phyloP scores from a whole-genome alignment of 225 moss, liverwort and hornwort genomes.

The Antitrichia curtipendula region DNA sequence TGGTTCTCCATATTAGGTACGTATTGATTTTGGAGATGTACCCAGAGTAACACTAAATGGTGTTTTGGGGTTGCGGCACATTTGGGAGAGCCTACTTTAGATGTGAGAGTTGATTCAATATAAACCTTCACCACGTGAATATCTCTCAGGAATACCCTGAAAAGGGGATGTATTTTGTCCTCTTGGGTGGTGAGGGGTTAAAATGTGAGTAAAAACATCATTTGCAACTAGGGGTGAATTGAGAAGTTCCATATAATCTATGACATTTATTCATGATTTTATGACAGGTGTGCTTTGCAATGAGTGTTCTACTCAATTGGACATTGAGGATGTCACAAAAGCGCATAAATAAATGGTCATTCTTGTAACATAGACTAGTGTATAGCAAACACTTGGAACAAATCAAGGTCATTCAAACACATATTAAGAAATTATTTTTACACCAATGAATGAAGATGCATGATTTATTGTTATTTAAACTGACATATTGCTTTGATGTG shows the following conservation, averaged over 20 bases:
- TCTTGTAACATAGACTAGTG: rapidly evolving
- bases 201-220: neutral
- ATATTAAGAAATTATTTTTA: neutral
- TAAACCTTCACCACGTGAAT: too few species aligned
- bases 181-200: too few species aligned
- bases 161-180: too few species aligned
- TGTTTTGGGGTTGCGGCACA: rapidly evolving
- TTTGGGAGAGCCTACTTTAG: neutral
- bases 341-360: neutral
- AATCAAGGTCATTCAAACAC: neutral
- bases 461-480: neutral
- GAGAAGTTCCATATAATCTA: neutral
- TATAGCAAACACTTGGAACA: neutral
- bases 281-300: too few species aligned
- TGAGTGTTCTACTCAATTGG: neutral
- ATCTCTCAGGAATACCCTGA: too few species aligned
- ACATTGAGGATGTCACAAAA: neutral
- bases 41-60: neutral
- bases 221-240: neutral
- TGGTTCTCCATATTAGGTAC: neutral
- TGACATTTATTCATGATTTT: neutral
- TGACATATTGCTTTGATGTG: neutral
- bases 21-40: neutral
- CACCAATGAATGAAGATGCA: neutral
- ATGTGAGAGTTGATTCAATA: neutral